Evolutionary conservation across 371 early-diverging fungal genomes (phyloP).

Genomic region (Coemansia sp.): DNA sequence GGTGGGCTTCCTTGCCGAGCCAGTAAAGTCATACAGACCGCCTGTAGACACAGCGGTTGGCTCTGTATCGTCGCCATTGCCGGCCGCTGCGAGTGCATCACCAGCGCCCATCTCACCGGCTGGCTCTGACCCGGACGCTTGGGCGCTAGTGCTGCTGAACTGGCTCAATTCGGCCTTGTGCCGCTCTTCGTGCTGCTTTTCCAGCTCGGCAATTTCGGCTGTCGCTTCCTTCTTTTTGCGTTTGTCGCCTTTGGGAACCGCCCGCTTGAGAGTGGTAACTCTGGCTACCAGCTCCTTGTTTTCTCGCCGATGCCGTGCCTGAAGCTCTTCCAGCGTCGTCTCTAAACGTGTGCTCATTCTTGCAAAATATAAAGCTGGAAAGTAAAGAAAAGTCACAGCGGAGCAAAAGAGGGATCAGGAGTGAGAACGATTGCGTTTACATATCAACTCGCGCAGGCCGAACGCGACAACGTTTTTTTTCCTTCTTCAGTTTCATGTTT

Average conservation of each 20-base stretch:
- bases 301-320: constrained; percentile 75
- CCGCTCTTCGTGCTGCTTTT: constrained; percentile 60
- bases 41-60: background rate
- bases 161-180: constrained; percentile 69
- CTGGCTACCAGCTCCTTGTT: constrained; percentile 68
- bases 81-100: background rate
- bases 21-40: constrained; percentile 10
- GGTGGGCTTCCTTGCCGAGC: constrained; percentile 9
- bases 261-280: constrained; percentile 73
- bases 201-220: constrained; percentile 68
- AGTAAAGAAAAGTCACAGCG: background rate
- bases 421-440: background rate
- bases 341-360: background rate
- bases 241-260: constrained; percentile 76
- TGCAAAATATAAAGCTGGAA: background rate
- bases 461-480: background rate
- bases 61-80: background rate
- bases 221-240: constrained; percentile 82
- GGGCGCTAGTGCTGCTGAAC: constrained; percentile 21
- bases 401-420: background rate
- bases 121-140: constrained; percentile 19
- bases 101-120: background rate
- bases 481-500: background rate
- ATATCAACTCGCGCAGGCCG: too few species aligned
- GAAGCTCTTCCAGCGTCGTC: constrained; percentile 55